Evolutionary conservation across 2,329 filamentous ascomycete genomes (phyloP), one percentile per base, ranked within the genome.

Genomic region (Ophiocordyceps camponoti-floridani): DNA sequence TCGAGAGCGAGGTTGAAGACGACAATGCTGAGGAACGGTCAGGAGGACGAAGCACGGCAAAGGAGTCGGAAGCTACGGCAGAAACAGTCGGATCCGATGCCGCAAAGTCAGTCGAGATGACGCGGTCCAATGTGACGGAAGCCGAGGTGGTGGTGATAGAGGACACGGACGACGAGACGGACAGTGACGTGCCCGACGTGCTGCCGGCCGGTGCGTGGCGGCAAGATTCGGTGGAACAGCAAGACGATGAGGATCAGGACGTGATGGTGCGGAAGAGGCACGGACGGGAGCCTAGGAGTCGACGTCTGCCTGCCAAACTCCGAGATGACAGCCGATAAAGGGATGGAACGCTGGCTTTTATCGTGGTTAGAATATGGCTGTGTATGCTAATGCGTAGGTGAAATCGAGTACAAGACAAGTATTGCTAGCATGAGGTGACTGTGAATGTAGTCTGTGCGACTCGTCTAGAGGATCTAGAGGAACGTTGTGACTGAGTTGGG

Each of bases 231-330:
- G 16, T 9, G 35, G 35, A 38, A 38, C 35, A 19, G n/a, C n/a
- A 55, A 7, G 49, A 52, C 5, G 55, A 59, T 10, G 58, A 56
- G 6, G 54, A 61, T 31, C 51, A 57, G 43, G 58, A 62, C 30
- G 54, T 58, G 28, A 47, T 60, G 18, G 47, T 60, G 13, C 52
- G 54, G 43, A 50, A 53, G 41, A 50, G 52, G 23, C 49, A 50
- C 41, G 53, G 56, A 30, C 51, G 59, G 40, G 52, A 51, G 16
- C 47, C 48, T 23, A 54, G 61, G 44, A 57, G 54, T 26, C 56
- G 62, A 37, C 56, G 62, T 18, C 54, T 50, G 41, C 59, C 62
- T 2, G 57, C 59, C 9, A 64, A 64, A 42, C 57, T 62, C 45
- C 53, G 58, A 31, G 59, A 62, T 19, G 60, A 57, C 16, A 59